Percentiles rank a stretch among this genome's conserved stretches.
Evolutionary conservation across 139 green algal species (phyloP).

Genomic region (Monoraphidium neglectum): DNA sequence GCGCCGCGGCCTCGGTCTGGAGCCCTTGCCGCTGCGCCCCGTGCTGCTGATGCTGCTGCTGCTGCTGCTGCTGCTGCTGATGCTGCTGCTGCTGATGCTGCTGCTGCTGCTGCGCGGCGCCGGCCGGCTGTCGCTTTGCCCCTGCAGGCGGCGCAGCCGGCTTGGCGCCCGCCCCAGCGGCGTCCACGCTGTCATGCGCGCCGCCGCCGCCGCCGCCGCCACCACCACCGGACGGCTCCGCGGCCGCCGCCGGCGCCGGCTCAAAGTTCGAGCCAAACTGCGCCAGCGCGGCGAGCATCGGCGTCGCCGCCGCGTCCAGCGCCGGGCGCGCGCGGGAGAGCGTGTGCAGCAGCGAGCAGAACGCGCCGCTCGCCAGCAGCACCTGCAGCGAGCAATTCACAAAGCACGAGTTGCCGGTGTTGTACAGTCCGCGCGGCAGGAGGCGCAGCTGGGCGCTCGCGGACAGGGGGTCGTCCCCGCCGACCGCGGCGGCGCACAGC

Average conservation of each 20-base stretch:
- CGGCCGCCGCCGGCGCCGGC: not conserved
- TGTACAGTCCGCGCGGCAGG: constrained; percentile 68
- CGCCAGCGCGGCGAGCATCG: constrained; percentile 61
- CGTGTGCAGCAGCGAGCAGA: constrained; percentile 59
- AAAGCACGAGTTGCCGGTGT: constrained; percentile 87
- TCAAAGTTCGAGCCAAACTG: constrained; percentile 56
- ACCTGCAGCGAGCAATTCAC: constrained; percentile 77
- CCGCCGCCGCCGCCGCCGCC: not conserved
- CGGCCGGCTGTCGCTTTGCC: not conserved
- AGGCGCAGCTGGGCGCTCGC: constrained; percentile 17
- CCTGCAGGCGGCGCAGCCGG: not conserved
- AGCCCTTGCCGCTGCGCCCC: not conserved
- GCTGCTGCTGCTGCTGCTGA: constrained; percentile 10
- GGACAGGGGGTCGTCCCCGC: no score
- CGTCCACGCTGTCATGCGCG: not conserved
- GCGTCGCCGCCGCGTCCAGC: constrained; percentile 40
- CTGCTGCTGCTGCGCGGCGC: not conserved
- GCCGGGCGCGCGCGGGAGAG: constrained; percentile 42
- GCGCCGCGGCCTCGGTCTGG: not conserved
- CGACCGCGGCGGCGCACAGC: not conserved
- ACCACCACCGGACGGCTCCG: no score
- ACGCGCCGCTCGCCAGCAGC: constrained; percentile 65
- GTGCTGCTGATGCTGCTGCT: constrained; percentile 12
- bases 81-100: constrained; percentile 15
- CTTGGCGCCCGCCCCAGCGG: not conserved